These are phyloP conservation scores for Termitomyces sp. DNA, from an alignment of 1,284 basidiomycete genomes.

Conservation along the genomic window DNA sequence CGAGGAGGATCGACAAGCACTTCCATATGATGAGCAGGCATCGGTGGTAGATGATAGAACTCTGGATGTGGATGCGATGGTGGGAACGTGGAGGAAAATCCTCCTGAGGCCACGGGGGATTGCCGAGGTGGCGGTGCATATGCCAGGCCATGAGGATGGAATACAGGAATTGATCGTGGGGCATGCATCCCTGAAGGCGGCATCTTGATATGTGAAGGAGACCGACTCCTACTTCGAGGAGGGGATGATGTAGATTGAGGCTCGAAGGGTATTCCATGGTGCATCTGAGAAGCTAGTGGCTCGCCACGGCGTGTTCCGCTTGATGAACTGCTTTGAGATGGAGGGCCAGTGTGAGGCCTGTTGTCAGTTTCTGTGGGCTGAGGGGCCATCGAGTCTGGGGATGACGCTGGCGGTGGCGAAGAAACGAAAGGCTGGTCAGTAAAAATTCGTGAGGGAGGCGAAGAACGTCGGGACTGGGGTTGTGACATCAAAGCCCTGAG, in stretches of 20 bases:
- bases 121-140: conserved; percentile 3
- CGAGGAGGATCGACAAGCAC: conserved; percentile 1
- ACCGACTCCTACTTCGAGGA: background rate
- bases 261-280: background rate
- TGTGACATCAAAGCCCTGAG: background rate
- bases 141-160: background rate
- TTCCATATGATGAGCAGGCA: background rate
- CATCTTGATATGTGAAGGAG: background rate
- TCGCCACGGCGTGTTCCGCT: background rate
- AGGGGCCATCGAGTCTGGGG: background rate
- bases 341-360: background rate
- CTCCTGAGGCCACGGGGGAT: background rate
- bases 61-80: background rate
- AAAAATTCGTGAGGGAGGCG: conserved; percentile 1
- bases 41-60: background rate
- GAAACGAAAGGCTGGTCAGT: background rate
- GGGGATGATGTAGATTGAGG: conserved; percentile 10
- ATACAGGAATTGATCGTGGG: background rate
- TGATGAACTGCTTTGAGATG: background rate
- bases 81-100: background rate
- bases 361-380: background rate
- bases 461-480: background rate
- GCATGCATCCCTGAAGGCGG: background rate
- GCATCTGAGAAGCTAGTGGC: background rate
- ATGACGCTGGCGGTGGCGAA: background rate